Evolutionary conservation across 768 basidiomycete genomes (phyloP).

Genomic region (Tulasnella sp.): DNA sequence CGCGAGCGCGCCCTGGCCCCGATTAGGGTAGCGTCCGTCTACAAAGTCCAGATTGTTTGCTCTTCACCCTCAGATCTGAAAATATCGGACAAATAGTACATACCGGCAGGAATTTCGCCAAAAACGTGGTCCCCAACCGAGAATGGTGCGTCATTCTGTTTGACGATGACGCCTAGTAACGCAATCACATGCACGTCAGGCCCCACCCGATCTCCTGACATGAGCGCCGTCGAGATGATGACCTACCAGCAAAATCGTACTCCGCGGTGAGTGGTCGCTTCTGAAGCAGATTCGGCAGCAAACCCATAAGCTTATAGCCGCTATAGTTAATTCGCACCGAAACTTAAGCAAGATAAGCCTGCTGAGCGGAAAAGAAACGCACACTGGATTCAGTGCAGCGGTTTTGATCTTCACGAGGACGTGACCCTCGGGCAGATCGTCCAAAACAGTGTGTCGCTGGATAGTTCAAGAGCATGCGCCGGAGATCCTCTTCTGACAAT

Average conservation of each 20-base stretch:
- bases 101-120: constrained; percentile 49
- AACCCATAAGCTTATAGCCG: constrained; percentile 56
- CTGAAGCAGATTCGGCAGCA: constrained; percentile 48
- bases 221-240: background rate
- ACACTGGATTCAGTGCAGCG: constrained; percentile 68
- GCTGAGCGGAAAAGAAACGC: constrained; percentile 17
- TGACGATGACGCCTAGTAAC: constrained; percentile 48
- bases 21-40: constrained; percentile 34
- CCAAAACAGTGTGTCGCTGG: constrained; percentile 37
- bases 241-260: constrained; percentile 52
- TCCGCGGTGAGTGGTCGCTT: constrained; percentile 55
- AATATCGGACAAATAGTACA: constrained; percentile 28
- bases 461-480: constrained; percentile 36
- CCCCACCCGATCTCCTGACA: constrained; percentile 38
- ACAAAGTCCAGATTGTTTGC: background rate
- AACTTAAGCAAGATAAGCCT: background rate
- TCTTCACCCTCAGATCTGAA: background rate
- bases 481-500: constrained; percentile 37
- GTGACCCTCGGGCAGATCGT: constrained; percentile 41
- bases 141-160: constrained; percentile 52
- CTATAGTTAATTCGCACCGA: constrained; percentile 38
- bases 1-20: constrained; percentile 54
- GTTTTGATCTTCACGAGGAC: constrained; percentile 53
- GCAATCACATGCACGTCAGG: background rate
- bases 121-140: constrained; percentile 60